phyloP scores from a whole-genome alignment of 2,329 filamentous ascomycete species.

The Thelonectria olida region DNA sequence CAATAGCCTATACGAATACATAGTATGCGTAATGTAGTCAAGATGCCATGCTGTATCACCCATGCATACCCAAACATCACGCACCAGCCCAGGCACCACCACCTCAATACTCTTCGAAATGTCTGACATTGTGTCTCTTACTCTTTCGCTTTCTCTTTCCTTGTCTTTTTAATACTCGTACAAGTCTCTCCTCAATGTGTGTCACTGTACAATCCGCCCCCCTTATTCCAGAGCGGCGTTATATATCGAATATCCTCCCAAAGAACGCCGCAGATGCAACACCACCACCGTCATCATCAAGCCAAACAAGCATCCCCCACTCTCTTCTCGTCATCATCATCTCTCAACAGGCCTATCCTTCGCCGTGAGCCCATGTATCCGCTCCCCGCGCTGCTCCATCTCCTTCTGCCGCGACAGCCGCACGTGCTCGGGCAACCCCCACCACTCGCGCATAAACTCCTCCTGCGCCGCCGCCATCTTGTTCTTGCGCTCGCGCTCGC shows the following conservation, averaged over 20 bases:
- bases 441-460: constrained; percentile 73
- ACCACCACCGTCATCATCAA: constrained; percentile 2
- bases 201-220: constrained; percentile 27
- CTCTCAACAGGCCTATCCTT: constrained; percentile 37
- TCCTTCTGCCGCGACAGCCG: constrained; percentile 59
- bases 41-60: too few species aligned
- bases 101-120: background rate
- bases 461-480: constrained; percentile 69
- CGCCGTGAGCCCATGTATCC: constrained; percentile 63
- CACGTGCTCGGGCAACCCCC: constrained; percentile 68
- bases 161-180: constrained; percentile 18
- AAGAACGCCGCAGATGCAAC: constrained; percentile 38
- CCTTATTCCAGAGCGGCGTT: constrained; percentile 30
- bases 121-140: background rate
- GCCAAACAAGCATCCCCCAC: too few species aligned
- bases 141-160: background rate
- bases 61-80: too few species aligned
- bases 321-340: constrained; percentile 11
- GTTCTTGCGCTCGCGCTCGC: constrained; percentile 71
- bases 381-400: constrained; percentile 59
- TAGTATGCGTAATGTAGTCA: too few species aligned
- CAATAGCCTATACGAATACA: too few species aligned
- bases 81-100: too few species aligned
- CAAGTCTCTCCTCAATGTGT: constrained; percentile 5
- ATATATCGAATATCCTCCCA: constrained; percentile 32